A percentile compares a stretch with the other conserved stretches of the same genome.
Conservation (phyloP, 2,329 filamentous ascomycete species). For the Cordyceps cicadae region DNA sequence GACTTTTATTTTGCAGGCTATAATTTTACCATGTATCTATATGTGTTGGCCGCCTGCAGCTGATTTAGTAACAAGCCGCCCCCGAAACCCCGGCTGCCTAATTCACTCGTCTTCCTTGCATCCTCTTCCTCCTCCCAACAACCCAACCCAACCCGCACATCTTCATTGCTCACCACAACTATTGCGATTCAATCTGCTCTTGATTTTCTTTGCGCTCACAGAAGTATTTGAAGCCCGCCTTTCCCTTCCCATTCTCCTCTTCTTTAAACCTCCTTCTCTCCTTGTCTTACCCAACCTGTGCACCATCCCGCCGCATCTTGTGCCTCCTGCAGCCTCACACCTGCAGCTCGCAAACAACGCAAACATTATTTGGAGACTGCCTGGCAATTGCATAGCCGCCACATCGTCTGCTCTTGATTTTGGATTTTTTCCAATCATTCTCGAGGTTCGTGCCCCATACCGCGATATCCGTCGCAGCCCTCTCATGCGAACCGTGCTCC, state of each 20-base stretch:
- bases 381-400: slow-evolving; percentile 1
- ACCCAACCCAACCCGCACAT: neutral
- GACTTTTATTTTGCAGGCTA: neutral
- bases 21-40: neutral
- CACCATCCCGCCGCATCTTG: neutral
- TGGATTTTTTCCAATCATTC: neutral
- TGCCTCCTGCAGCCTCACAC: neutral
- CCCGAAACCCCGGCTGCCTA: neutral
- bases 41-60: neutral
- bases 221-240: too few species aligned
- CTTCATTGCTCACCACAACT: neutral
- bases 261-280: neutral
- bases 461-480: neutral
- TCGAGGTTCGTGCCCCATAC: neutral
- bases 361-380: neutral
- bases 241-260: neutral
- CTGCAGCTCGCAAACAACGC: slow-evolving; percentile 7
- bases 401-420: neutral
- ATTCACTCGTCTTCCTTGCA: neutral
- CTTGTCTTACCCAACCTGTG: slow-evolving; percentile 1
- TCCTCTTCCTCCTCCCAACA: neutral
- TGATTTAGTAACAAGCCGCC: neutral
- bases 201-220: neutral
- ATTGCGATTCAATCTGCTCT: neutral
- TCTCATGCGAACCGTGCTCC: neutral